These are phyloP conservation scores for Eudorina sp. DNA, from an alignment of 139 green algal genomes.

Conservation along the genomic window DNA sequence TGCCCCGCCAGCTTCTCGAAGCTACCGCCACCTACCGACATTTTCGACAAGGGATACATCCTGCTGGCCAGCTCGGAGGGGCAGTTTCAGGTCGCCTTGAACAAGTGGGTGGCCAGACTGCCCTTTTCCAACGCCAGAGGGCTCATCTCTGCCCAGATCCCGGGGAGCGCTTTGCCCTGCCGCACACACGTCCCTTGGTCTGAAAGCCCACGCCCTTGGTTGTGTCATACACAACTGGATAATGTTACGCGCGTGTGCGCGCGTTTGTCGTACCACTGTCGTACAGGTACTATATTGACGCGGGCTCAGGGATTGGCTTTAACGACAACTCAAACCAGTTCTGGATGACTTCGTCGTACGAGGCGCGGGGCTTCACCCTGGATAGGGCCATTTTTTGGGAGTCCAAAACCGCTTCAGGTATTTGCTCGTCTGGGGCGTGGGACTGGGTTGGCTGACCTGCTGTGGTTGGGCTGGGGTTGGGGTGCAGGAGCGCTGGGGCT, in stretches of 20 bases:
- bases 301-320: slow-evolving; percentile 16
- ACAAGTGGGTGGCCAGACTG: slow-evolving; percentile 2
- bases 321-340: slow-evolving; percentile 5
- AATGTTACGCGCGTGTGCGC: no score
- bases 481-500: no score
- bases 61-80: slow-evolving; percentile 9
- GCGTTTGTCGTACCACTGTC: background rate
- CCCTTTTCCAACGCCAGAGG: no score
- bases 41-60: slow-evolving; percentile 13
- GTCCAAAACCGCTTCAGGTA: background rate
- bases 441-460: no score
- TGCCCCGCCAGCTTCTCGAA: background rate
- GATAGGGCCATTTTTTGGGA: slow-evolving; percentile 22
- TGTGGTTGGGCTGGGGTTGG: no score
- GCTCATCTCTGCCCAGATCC: no score
- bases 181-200: no score
- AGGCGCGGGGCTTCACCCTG: background rate
- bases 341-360: slow-evolving; percentile 15
- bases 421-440: no score
- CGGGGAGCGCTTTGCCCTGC: no score
- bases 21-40: background rate
- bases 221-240: no score
- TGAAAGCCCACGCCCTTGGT: no score
- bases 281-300: slow-evolving; percentile 37
- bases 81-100: background rate